These are phyloP conservation scores for Colletotrichum australisinense DNA, from an alignment of 2,329 filamentous ascomycete species.

Conservation along the genomic window DNA sequence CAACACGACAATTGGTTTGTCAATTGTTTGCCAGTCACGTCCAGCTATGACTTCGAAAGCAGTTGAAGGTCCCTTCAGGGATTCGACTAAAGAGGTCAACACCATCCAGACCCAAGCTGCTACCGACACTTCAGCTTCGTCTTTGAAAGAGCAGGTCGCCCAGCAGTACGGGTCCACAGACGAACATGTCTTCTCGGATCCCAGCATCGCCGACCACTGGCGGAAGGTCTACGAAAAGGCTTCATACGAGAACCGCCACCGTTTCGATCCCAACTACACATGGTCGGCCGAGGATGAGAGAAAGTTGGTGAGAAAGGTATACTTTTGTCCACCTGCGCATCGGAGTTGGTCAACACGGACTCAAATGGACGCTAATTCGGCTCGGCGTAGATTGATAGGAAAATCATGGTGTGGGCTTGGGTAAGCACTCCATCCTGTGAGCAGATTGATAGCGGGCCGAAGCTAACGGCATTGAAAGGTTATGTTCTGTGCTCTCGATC, in stretches of 20 bases:
- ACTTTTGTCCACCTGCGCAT: not conserved
- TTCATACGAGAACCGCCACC: conserved; percentile 69
- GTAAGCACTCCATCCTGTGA: conserved; percentile 35
- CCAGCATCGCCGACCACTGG: conserved; percentile 64
- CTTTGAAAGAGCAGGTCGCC: conserved; percentile 10
- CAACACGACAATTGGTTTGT: not conserved
- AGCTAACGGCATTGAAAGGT: not conserved
- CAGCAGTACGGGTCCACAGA: conserved; percentile 45
- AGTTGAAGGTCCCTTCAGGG: conserved; percentile 21
- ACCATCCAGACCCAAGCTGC: conserved; percentile 8
- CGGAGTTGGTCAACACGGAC: too few relatives aligned
- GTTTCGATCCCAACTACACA: conserved; percentile 62
- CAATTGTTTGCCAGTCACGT: not conserved
- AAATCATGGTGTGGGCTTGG: conserved; percentile 53
- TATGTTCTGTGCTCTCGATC: conserved; percentile 60
- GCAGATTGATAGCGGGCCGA: fast-evolving
- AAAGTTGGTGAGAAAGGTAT: conserved; percentile 57
- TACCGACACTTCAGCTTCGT: conserved; percentile 25
- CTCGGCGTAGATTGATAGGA: conserved; percentile 56
- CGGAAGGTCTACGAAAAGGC: conserved; percentile 64
- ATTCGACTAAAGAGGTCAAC: conserved; percentile 23
- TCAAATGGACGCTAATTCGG: conserved; percentile 27
- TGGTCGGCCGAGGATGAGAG: conserved; percentile 62
- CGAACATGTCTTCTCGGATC: conserved; percentile 61
- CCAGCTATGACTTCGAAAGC: conserved; percentile 13